Evolutionary conservation across 2,329 filamentous ascomycete species (phyloP).

Genomic region (Pseudopyricularia javanii): DNA sequence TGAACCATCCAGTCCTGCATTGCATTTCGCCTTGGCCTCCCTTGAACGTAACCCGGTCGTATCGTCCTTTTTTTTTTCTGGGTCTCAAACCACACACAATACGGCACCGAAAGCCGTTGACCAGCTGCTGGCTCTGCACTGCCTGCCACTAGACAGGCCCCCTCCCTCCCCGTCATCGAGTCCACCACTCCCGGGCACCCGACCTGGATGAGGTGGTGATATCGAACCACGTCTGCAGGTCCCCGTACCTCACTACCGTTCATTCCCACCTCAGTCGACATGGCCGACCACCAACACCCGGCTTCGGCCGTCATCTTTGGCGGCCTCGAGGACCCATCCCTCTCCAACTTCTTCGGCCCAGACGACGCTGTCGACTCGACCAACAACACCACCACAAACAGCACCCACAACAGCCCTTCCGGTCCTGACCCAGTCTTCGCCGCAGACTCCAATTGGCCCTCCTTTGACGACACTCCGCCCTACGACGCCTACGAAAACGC

Average conservation of each 20-base stretch:
- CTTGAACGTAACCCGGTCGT: too few relatives aligned
- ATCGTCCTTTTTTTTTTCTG: too few relatives aligned
- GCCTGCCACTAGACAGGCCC: neutral
- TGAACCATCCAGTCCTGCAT: neutral
- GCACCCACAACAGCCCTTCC: neutral
- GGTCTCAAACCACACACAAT: neutral
- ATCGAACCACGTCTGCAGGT: conserved; percentile 5
- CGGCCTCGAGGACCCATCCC: conserved; percentile 21
- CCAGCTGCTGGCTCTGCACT: neutral
- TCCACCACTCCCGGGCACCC: neutral
- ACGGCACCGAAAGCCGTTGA: neutral
- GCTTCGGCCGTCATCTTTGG: conserved; percentile 24
- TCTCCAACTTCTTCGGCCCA: conserved; percentile 2
- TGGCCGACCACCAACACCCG: conserved; percentile 2
- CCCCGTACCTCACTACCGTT: neutral
- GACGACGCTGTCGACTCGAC: neutral
- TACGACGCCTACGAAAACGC: conserved; percentile 29
- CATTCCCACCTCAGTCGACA: neutral
- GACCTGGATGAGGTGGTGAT: neutral
- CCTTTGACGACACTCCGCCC: conserved; percentile 33
- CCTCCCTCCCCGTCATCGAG: neutral
- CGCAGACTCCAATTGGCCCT: conserved; percentile 30
- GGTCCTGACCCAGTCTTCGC: conserved; percentile 5
- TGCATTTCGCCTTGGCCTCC: too few relatives aligned
- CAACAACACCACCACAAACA: neutral